Evolutionary conservation across 305 asterid genomes (phyloP).

Genomic region (Rubia tinctorum): DNA sequence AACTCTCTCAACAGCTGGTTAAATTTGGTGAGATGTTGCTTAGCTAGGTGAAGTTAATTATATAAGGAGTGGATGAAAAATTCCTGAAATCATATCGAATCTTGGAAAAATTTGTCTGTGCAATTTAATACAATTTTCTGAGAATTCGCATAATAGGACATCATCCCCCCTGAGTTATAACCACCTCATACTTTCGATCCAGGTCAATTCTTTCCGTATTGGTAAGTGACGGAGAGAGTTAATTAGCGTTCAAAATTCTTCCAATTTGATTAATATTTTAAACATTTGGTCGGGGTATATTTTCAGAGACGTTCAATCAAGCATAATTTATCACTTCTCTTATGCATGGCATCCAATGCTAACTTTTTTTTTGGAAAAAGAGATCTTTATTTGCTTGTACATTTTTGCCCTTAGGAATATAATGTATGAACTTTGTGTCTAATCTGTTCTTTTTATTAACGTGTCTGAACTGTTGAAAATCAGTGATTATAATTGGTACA

Average conservation of each 20-base stretch:
- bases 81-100: slow-evolving; percentile 12
- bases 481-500: background rate
- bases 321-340: slow-evolving; percentile 3
- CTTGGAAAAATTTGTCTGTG: background rate
- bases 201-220: background rate
- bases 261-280: background rate
- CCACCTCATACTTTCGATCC: slow-evolving; percentile 10
- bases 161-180: slow-evolving; percentile 15
- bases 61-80: slow-evolving; percentile 7
- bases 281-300: slow-evolving; percentile 5
- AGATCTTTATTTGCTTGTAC: slow-evolving; percentile 10
- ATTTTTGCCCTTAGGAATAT: background rate
- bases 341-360: slow-evolving; percentile 48
- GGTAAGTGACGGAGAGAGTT: background rate
- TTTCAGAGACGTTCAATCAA: slow-evolving; percentile 10
- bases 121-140: background rate
- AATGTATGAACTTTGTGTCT: slow-evolving; percentile 41
- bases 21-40: slow-evolving; percentile 3
- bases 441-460: slow-evolving; percentile 22
- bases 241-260: background rate
- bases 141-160: background rate
- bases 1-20: background rate
- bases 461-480: background rate
- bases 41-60: background rate
- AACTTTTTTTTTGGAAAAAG: slow-evolving; percentile 10